These are phyloP conservation scores for Fusarium neocosmosporiellum DNA, from an alignment of 2,329 filamentous ascomycete species.

Conservation along the genomic window DNA sequence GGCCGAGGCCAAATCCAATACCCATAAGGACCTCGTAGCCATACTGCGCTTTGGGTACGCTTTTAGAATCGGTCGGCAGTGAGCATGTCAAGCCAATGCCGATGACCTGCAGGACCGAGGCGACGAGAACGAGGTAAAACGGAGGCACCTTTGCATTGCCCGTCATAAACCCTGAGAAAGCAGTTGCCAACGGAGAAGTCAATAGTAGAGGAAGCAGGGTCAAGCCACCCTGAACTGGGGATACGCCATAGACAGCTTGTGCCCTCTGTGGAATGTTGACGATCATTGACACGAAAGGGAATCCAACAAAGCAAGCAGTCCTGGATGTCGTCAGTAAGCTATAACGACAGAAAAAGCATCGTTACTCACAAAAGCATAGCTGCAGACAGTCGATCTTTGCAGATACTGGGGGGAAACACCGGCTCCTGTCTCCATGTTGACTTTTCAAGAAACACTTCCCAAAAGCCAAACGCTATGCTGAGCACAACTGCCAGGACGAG, in stretches of 20 bases:
- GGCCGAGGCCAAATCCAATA: conserved; percentile 25
- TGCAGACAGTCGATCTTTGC: neutral
- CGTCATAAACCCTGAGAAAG: conserved; percentile 15
- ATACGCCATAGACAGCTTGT: conserved; percentile 19
- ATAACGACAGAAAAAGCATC: too few species aligned
- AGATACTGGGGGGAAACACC: conserved; percentile 6
- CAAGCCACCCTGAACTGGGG: conserved; percentile 17
- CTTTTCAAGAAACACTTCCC: conserved; percentile 11
- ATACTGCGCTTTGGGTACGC: conserved; percentile 8
- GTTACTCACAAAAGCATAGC: neutral
- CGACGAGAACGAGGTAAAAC: conserved; percentile 18
- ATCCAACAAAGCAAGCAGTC: conserved; percentile 17
- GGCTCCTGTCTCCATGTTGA: conserved; percentile 15
- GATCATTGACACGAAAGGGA: conserved; percentile 26
- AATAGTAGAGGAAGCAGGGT: conserved; percentile 21
- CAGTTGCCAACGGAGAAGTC: conserved; percentile 21
- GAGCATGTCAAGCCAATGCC: conserved; percentile 29
- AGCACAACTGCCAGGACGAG: conserved; percentile 11
- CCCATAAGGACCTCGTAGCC: conserved; percentile 29
- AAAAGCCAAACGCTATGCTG: conserved; percentile 12
- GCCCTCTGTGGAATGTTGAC: conserved; percentile 30
- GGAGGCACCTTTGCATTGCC: conserved; percentile 22
- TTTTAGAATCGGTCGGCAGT: neutral
- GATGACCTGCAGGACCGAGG: conserved; percentile 14
- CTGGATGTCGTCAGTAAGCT: neutral